Evolutionary conservation across 2,329 filamentous ascomycete genomes (phyloP).

Genomic region (Spiromastix sp.): DNA sequence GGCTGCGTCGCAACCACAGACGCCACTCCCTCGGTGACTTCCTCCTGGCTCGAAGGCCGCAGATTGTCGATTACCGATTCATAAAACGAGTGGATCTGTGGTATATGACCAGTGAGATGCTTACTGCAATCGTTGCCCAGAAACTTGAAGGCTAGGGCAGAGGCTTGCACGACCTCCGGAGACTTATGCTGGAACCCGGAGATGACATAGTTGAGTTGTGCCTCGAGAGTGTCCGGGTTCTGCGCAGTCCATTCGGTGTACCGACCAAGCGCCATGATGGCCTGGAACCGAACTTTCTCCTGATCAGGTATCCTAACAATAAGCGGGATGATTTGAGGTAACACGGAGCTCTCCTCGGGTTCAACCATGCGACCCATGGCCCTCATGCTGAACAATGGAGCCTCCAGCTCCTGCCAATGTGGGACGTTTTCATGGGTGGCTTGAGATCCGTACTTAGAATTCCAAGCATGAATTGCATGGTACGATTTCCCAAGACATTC

Average conservation of each 20-base stretch:
- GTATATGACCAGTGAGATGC: conserved; percentile 70
- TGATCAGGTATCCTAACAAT: conserved; percentile 91
- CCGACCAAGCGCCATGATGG: conserved; percentile 91
- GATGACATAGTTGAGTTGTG: conserved; percentile 92
- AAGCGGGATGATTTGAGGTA: conserved; percentile 85
- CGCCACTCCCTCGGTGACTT: conserved; percentile 91
- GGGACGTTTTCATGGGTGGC: conserved; percentile 67
- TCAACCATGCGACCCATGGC: conserved; percentile 96
- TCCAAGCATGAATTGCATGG: conserved; percentile 77
- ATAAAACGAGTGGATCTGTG: conserved; percentile 86
- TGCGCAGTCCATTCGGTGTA: conserved; percentile 98
- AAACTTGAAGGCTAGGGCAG: conserved; percentile 90
- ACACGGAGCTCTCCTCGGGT: conserved; percentile 72
- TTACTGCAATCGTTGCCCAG: conserved; percentile 93
- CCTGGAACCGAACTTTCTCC: conserved; percentile 95
- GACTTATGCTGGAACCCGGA: conserved; percentile 82
- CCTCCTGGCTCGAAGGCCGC: conserved; percentile 79
- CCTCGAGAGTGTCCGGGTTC: conserved; percentile 82
- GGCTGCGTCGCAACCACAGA: conserved; percentile 84
- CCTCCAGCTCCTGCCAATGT: conserved; percentile 93
- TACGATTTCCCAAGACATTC: conserved; percentile 88
- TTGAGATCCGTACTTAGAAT: conserved; percentile 66
- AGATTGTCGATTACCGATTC: conserved; percentile 79
- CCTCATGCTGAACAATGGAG: conserved; percentile 86
- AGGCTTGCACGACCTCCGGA: conserved; percentile 81